Percentiles rank a stretch among this genome's conserved stretches.
Evolutionary conservation across 331 rosid genomes (phyloP).

Genomic region (Phaseolus coccineus): DNA sequence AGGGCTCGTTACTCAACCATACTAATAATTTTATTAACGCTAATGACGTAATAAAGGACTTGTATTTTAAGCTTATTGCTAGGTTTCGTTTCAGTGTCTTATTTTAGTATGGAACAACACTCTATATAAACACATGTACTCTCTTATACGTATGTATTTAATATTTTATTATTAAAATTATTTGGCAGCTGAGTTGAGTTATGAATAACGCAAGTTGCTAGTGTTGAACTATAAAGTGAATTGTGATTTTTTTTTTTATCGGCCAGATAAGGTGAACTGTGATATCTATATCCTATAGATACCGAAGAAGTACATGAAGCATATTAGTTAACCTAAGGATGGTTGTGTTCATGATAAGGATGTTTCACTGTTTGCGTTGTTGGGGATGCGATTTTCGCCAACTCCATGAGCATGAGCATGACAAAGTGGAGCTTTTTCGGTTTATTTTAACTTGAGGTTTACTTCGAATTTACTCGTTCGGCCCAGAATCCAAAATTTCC

Average conservation of each 20-base stretch:
- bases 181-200: too few species aligned
- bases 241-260: too few species aligned
- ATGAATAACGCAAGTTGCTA: too few species aligned
- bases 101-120: background rate
- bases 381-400: constrained; percentile 6
- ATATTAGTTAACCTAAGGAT: background rate
- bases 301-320: too few species aligned
- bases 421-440: constrained; percentile 31
- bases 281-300: too few species aligned
- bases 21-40: constrained; percentile 13
- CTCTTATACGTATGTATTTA: too few species aligned
- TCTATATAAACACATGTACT: background rate
- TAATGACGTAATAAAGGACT: constrained; percentile 1
- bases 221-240: too few species aligned
- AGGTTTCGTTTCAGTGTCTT: background rate
- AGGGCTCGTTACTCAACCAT: constrained; percentile 26
- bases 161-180: too few species aligned
- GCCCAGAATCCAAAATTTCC: constrained; percentile 41
- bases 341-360: background rate
- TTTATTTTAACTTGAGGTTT: constrained; percentile 26
- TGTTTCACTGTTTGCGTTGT: background rate
- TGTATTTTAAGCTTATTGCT: constrained; percentile 7
- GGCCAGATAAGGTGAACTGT: too few species aligned
- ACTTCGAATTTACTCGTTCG: constrained; percentile 32
- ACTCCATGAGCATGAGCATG: constrained; percentile 1